Conservation (phyloP, 2,329 filamentous ascomycete species). For the Hymenoscyphus fraxineus region DNA sequence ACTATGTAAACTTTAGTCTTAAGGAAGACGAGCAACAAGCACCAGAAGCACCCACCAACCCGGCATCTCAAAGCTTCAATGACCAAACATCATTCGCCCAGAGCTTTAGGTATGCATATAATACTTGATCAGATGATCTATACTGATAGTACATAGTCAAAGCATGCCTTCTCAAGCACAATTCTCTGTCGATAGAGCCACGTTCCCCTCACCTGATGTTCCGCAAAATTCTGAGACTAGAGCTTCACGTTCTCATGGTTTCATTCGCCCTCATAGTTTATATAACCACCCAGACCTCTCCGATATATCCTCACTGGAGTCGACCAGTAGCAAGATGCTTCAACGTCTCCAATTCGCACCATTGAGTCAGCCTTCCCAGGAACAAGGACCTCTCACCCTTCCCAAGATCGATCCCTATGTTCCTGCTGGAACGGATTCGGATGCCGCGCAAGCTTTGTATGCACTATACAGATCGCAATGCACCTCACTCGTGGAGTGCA, state of each 20-base stretch:
- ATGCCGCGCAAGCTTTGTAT: constrained; percentile 79
- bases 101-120: constrained; percentile 46
- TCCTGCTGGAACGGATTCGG: constrained; percentile 75
- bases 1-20: constrained; percentile 72
- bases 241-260: constrained; percentile 30
- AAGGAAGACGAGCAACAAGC: constrained; percentile 47
- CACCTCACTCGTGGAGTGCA: constrained; percentile 90
- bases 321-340: constrained; percentile 54
- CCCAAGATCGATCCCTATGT: constrained; percentile 83
- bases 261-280: constrained; percentile 45
- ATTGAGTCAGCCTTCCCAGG: constrained; percentile 51
- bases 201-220: constrained; percentile 40
- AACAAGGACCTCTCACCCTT: constrained; percentile 71
- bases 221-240: constrained; percentile 34
- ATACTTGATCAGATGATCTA: not conserved
- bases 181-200: constrained; percentile 34
- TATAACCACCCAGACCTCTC: constrained; percentile 57
- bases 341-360: constrained; percentile 59
- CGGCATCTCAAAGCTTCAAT: constrained; percentile 46
- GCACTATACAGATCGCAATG: constrained; percentile 93
- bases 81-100: constrained; percentile 47
- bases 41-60: constrained; percentile 38
- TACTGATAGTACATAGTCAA: constrained; percentile 25
- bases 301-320: constrained; percentile 56
- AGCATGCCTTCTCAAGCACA: constrained; percentile 30